Evolutionary conservation across 2,329 filamentous ascomycete genomes (phyloP).

Genomic region (Fusarium veterinarium): DNA sequence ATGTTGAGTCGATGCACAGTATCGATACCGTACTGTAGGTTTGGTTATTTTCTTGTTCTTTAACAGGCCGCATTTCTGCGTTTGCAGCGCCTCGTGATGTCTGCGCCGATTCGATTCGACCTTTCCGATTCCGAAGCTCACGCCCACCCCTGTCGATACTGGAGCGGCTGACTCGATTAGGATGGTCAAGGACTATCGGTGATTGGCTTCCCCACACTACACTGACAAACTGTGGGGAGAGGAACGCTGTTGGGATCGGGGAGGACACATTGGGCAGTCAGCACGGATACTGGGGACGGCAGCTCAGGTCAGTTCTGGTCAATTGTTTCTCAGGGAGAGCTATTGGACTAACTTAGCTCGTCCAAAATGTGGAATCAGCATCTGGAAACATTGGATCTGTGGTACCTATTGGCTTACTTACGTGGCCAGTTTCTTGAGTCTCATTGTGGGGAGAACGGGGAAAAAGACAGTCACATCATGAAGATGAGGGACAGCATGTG

Average conservation of each 20-base stretch:
- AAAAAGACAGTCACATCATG: not conserved
- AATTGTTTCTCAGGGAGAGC: constrained; percentile 5
- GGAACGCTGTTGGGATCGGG: constrained; percentile 2
- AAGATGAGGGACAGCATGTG: constrained; percentile 23
- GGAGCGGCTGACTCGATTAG: constrained; percentile 37
- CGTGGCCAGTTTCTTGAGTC: not conserved
- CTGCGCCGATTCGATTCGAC: constrained; percentile 21
- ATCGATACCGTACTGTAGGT: not conserved
- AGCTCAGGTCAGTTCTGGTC: constrained; percentile 25
- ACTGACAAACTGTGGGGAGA: constrained; percentile 42
- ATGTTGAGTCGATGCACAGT: not conserved
- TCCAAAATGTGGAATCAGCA: not conserved
- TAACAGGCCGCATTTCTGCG: constrained; percentile 39
- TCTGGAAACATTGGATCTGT: not conserved
- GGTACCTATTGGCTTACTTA: not conserved
- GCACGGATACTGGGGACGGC: constrained; percentile 29
- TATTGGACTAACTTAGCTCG: not conserved
- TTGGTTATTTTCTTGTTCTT: not conserved
- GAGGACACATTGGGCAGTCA: not conserved
- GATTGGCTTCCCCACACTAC: constrained; percentile 46
- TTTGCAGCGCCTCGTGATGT: constrained; percentile 43
- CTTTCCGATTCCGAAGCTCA: constrained; percentile 20
- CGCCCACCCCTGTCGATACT: constrained; percentile 21
- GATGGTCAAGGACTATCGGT: constrained; percentile 10
- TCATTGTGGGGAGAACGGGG: constrained; percentile 12